Base-by-base conservation (phyloP, 495 filamentous ascomycete genomes). In the Sphaerosporella brunnea region DNA sequence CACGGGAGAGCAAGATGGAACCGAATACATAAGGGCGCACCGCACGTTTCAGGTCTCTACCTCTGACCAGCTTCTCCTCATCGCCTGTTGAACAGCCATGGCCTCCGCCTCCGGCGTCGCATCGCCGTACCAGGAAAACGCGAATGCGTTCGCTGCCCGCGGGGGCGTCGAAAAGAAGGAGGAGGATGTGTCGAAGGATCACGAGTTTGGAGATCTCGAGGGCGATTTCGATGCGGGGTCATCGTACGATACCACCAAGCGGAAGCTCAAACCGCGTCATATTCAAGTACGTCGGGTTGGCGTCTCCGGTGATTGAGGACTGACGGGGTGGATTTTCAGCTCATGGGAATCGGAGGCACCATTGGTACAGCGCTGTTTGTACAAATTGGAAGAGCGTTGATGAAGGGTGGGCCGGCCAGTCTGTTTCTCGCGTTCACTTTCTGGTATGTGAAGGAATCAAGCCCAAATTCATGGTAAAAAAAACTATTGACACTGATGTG, bases 281-380 rank as follows among this genome's bases (percentile, higher is more conserved):
- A 53, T 58, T 23, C 55, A 58, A 34, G 43, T 46, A 36, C 15
- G 25, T 46, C 21, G 2, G 18, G 23, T 19, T 7, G 23, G n/a
- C 26, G 5, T 1, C 1, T 23, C 13, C 2, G 23, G 2, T 13
- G 13, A 13, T n/a, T 23, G 20, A 28, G 10, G 19, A 47, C 20
- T 7, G 3, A 8, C 65, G 20, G 54, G 61, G 45, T 76, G 63
- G 24, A 25, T 1, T 25, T 9, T 8, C 26, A 82, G 53, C 64
- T 86, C 47, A 84, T 84, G 45, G 79, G 76, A 34, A 77, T 84
- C 53, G 81, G 81, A 30, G 81, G 81, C 26, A 77, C 75, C 26
- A 85, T 84, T 56, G 81, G 82, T n/a, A 85, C 82, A n/a, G 81
- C 73, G 1, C 65, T 85, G 9, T 85, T 77, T 62, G 77, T 85